Percentiles rank a stretch among this genome's conserved stretches.
These are phyloP conservation scores for Cercospora brassicicola DNA, from an alignment of 2,329 filamentous ascomycete genomes.

Conservation along the genomic window DNA sequence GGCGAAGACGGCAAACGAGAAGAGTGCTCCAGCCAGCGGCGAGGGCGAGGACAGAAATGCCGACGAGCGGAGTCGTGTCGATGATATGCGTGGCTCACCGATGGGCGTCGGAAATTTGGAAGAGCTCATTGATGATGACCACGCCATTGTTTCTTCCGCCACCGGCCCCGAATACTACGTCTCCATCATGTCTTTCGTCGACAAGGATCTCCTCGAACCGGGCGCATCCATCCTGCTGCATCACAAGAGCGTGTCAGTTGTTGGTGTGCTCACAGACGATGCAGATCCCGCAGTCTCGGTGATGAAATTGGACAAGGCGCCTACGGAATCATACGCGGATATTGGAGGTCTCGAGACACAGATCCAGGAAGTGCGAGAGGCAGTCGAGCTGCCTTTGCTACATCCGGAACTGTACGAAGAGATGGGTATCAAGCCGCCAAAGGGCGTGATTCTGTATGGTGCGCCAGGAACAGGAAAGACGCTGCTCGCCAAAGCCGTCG, in stretches of 20 bases:
- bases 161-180: conserved; percentile 99
- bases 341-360: conserved; percentile 94
- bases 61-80: conserved; percentile 89
- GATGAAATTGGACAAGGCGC: conserved; percentile 99
- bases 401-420: conserved; percentile 98
- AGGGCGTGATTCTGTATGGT: conserved; percentile 98
- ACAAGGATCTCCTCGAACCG: conserved; percentile 95
- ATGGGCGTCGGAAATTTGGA: conserved; percentile 98
- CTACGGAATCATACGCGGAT: conserved; percentile 96
- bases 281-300: conserved; percentile 93
- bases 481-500: conserved; percentile 90
- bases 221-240: conserved; percentile 93
- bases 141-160: conserved; percentile 95
- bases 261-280: conserved; percentile 94
- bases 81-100: conserved; percentile 96
- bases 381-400: conserved; percentile 88
- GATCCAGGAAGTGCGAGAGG: conserved; percentile 97
- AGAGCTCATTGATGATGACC: conserved; percentile 98
- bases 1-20: conserved; percentile 76
- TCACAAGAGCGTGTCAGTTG: conserved; percentile 96
- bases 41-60: conserved; percentile 87
- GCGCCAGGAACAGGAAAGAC: conserved; percentile 97
- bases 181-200: conserved; percentile 99
- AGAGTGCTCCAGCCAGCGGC: conserved; percentile 57
- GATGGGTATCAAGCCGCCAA: conserved; percentile 99